Evolutionary conservation across 1,284 basidiomycete species (phyloP).

Genomic region (Papiliotrema laurentii): DNA sequence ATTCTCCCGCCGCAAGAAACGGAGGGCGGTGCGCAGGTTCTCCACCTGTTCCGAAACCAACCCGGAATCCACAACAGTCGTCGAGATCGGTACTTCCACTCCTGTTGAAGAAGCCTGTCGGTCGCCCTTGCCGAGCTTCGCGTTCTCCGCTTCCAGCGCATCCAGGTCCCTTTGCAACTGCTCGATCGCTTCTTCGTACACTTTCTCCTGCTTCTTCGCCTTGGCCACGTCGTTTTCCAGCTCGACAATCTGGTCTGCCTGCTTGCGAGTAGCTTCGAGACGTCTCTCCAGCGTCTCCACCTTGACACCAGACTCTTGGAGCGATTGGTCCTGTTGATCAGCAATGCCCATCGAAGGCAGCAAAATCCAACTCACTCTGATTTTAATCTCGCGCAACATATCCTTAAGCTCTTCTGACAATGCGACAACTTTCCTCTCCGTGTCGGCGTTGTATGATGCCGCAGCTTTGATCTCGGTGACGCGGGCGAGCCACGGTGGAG

Average conservation of each 20-base stretch:
- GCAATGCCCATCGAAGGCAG: background rate
- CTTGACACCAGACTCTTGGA: conserved; percentile 86
- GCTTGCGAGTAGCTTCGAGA: conserved; percentile 83
- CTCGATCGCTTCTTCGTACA: conserved; percentile 88
- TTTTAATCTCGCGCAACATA: conserved; percentile 73
- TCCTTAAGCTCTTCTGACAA: conserved; percentile 85
- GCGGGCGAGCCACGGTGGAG: conserved; percentile 83
- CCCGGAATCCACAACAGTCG: background rate
- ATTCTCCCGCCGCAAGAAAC: conserved; percentile 87
- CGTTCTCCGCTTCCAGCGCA: conserved; percentile 77
- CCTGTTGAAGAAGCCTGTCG: conserved; percentile 19
- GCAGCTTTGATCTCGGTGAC: conserved; percentile 79
- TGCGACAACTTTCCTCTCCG: conserved; percentile 77
- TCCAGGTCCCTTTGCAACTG: conserved; percentile 87
- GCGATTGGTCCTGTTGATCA: conserved; percentile 68
- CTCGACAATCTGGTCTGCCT: conserved; percentile 72
- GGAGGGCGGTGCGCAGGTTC: conserved; percentile 79
- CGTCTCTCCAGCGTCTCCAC: conserved; percentile 91
- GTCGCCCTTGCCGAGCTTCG: conserved; percentile 64
- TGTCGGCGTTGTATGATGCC: conserved; percentile 81
- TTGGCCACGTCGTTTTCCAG: conserved; percentile 76
- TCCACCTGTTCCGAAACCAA: conserved; percentile 61
- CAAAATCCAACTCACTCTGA: conserved; percentile 43
- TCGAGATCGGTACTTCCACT: background rate
- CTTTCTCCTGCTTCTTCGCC: conserved; percentile 76